phyloP scores from a whole-genome alignment of 2,329 filamentous ascomycete species.

The Hymenoscyphus linearis region DNA sequence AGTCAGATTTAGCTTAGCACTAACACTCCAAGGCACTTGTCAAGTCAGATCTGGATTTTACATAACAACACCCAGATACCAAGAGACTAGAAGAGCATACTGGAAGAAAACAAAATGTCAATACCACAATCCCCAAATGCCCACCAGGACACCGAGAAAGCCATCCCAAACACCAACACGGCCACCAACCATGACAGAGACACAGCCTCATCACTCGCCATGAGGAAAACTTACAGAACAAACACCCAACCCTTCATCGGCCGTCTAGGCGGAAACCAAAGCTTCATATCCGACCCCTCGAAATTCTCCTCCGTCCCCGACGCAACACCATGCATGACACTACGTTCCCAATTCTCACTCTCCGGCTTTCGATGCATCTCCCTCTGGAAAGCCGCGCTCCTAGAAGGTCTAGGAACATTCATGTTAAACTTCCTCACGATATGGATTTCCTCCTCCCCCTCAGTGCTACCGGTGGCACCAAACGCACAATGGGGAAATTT shows the following conservation, averaged over 20 bases:
- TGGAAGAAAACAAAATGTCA: neutral
- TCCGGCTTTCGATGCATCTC: conserved; percentile 32
- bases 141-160: conserved; percentile 2
- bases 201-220: neutral
- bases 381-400: conserved; percentile 38
- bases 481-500: conserved; percentile 8
- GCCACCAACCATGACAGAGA: neutral
- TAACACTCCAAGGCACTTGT: too few species aligned
- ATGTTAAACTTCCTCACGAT: conserved; percentile 12
- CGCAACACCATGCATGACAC: conserved; percentile 37
- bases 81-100: too few species aligned
- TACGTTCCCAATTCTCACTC: conserved; percentile 33
- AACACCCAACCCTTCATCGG: conserved; percentile 30
- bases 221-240: neutral
- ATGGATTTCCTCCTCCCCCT: conserved; percentile 6
- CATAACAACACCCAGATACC: too few species aligned
- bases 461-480: neutral
- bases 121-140: too few species aligned
- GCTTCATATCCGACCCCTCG: conserved; percentile 27
- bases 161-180: neutral
- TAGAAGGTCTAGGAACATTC: conserved; percentile 33
- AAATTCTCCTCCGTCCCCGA: conserved; percentile 34
- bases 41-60: too few species aligned
- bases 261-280: conserved; percentile 35
- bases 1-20: too few species aligned